A percentile compares a stretch with the other conserved stretches of the same genome.
phyloP scores from a whole-genome alignment of 2,329 filamentous ascomycete species.

The Bimuria novae-zelandiae region DNA sequence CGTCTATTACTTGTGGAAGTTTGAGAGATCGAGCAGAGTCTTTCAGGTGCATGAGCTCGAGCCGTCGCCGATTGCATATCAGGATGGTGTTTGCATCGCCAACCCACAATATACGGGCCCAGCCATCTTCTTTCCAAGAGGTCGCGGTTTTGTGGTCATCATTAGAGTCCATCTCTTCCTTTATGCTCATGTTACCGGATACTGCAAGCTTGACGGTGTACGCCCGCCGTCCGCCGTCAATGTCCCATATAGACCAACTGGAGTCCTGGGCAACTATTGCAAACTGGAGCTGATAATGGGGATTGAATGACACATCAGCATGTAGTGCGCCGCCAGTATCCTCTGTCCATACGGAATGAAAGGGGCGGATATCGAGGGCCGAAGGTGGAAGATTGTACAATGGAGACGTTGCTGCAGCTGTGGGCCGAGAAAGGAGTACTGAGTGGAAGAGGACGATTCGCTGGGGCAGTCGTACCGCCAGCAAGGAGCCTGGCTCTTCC shows the following conservation, averaged over 20 bases:
- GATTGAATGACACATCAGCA: constrained; percentile 68
- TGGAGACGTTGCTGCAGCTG: constrained; percentile 19
- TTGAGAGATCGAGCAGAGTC: constrained; percentile 24
- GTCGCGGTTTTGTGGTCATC: not conserved
- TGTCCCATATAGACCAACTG: constrained; percentile 70
- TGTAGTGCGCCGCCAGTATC: constrained; percentile 62
- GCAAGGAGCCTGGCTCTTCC: constrained; percentile 49
- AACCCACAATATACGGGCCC: constrained; percentile 57
- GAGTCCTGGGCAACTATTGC: constrained; percentile 69
- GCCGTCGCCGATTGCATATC: constrained; percentile 55
- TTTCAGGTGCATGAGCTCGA: constrained; percentile 44
- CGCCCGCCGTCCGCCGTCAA: constrained; percentile 44
- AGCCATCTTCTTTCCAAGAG: constrained; percentile 49
- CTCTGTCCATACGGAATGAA: constrained; percentile 58
- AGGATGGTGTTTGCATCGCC: constrained; percentile 54
- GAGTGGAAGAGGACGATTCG: constrained; percentile 56
- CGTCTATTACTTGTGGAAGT: constrained; percentile 28
- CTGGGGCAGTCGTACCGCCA: constrained; percentile 56
- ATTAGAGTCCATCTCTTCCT: constrained; percentile 2
- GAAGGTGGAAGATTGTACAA: constrained; percentile 48
- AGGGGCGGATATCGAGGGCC: constrained; percentile 59
- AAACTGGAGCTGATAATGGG: constrained; percentile 64
- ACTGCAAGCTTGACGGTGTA: constrained; percentile 41
- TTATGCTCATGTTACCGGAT: constrained; percentile 21
- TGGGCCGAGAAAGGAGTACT: constrained; percentile 18